Evolutionary conservation across 345 rosid species (phyloP).

Genomic region (Corymbia maculata): DNA sequence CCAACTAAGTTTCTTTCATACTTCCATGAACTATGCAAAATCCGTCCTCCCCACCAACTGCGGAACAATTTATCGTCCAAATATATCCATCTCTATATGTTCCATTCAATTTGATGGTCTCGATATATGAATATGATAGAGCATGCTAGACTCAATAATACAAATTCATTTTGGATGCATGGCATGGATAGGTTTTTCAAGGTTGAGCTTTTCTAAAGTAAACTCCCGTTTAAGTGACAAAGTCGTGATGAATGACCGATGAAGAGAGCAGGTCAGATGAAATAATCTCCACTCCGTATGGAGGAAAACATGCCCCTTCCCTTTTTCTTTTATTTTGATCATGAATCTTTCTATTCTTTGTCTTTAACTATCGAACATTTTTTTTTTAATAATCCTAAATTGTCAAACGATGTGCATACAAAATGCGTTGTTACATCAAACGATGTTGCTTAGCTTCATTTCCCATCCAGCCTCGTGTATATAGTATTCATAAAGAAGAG

Average conservation of each 20-base stretch:
- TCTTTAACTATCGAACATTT: not conserved
- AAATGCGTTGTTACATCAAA: not conserved
- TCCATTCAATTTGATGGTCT: not conserved
- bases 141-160: not conserved
- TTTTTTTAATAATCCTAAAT: not conserved
- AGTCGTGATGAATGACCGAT: not conserved
- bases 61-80: not conserved
- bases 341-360: not conserved
- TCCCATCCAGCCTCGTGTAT: not conserved
- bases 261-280: not conserved
- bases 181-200: not conserved
- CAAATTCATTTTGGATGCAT: not conserved
- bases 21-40: not conserved
- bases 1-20: not conserved
- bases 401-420: not conserved
- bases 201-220: not conserved
- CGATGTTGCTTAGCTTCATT: not conserved
- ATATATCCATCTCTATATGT: rapidly evolving
- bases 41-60: not conserved
- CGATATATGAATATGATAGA: not conserved
- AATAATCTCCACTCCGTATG: not conserved
- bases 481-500: too few species aligned
- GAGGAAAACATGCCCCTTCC: not conserved
- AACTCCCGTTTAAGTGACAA: not conserved
- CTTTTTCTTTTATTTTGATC: too few species aligned